These are phyloP conservation scores for Colletotrichum sp. DNA, from an alignment of 2,329 filamentous ascomycete genomes.

Conservation along the genomic window DNA sequence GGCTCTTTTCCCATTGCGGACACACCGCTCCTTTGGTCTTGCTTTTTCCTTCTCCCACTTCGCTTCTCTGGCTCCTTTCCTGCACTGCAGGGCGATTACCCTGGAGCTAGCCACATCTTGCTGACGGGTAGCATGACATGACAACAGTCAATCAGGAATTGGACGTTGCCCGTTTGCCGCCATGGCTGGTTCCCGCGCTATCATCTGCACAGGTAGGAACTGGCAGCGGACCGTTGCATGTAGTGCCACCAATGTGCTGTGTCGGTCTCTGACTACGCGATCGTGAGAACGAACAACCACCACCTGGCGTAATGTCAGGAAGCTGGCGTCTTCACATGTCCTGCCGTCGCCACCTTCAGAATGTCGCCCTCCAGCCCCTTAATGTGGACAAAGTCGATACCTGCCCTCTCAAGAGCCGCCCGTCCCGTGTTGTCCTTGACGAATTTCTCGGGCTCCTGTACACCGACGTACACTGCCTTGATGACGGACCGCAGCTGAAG, in stretches of 20 bases:
- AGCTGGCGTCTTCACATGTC: conserved; percentile 58
- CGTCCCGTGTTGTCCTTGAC: conserved; percentile 82
- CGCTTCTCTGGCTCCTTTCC: not conserved
- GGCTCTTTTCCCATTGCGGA: not conserved
- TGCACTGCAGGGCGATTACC: not conserved
- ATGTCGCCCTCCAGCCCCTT: conserved; percentile 82
- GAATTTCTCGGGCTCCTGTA: conserved; percentile 89
- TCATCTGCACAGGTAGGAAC: not conserved
- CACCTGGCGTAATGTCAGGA: not conserved
- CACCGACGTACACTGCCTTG: conserved; percentile 82
- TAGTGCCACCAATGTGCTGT: not conserved
- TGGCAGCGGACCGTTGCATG: not conserved
- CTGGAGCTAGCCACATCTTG: not conserved
- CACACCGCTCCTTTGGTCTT: not conserved
- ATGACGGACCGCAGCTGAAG: conserved; percentile 67
- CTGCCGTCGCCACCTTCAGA: conserved; percentile 79
- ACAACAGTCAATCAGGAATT: not conserved
- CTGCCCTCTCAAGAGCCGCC: conserved; percentile 70
- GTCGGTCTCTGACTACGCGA: not conserved
- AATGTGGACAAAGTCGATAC: conserved; percentile 76
- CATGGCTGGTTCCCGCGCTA: not conserved
- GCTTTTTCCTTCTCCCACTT: not conserved
- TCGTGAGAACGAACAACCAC: not conserved
- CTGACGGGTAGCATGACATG: not conserved
- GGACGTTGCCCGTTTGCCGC: not conserved